A percentile compares a stretch with the other conserved stretches of the same genome.
Evolutionary conservation across 1,139 yeast genomes (phyloP).

Genomic region (Dujonia santamariae): DNA sequence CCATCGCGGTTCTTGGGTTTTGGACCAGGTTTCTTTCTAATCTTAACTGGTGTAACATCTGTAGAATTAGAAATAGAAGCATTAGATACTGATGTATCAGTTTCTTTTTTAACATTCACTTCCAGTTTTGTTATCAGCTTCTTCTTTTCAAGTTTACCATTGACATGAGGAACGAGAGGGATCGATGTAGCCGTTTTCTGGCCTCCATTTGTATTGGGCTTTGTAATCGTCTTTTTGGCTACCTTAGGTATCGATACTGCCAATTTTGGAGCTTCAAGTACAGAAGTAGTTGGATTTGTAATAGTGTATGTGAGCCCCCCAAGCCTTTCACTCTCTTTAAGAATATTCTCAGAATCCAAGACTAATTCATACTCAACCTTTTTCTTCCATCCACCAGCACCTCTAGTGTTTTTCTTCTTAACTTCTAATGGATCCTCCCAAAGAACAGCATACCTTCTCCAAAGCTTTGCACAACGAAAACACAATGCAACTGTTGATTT

Average conservation of each 20-base stretch:
- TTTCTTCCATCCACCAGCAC: constrained; percentile 51
- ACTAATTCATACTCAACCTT: constrained; percentile 70
- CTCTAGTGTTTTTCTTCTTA: constrained; percentile 40
- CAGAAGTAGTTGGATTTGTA: constrained; percentile 1
- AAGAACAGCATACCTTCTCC: constrained; percentile 88
- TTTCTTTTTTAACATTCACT: too few relatives aligned
- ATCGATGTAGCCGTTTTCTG: too few relatives aligned
- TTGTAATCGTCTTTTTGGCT: constrained; percentile 5
- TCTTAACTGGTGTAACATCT: too few relatives aligned
- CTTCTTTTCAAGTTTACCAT: too few relatives aligned
- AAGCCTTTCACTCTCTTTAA: constrained; percentile 37
- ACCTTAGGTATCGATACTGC: constrained; percentile 3
- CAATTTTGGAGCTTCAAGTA: neutral
- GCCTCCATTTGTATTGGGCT: too few relatives aligned
- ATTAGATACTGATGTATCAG: too few relatives aligned
- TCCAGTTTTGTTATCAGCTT: too few relatives aligned
- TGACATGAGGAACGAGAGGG: too few relatives aligned
- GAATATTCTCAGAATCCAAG: constrained; percentile 59
- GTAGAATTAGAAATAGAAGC: too few relatives aligned
- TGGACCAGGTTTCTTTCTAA: neutral
- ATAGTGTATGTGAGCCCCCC: constrained; percentile 16
- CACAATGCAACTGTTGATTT: constrained; percentile 59
- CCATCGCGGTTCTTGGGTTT: neutral
- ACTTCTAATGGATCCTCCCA: constrained; percentile 85
- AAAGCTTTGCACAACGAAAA: constrained; percentile 78